phyloP scores from a whole-genome alignment of 306 rosid genomes.

The Gastrolobium villosum region DNA sequence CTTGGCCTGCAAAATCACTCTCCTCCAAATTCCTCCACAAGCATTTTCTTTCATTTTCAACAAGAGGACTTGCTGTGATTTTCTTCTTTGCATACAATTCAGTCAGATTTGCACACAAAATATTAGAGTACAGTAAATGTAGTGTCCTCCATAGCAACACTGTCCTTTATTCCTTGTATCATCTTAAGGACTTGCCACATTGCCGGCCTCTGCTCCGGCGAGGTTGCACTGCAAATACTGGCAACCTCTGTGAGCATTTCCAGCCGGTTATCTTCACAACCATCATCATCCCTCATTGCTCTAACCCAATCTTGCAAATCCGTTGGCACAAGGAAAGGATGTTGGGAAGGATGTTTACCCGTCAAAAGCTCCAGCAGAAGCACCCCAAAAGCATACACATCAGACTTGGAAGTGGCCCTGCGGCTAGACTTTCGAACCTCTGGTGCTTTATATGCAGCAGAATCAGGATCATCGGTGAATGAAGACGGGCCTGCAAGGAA shows the following conservation, averaged over 20 bases:
- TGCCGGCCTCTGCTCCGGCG: conserved; percentile 95
- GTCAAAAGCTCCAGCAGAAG: conserved; percentile 92
- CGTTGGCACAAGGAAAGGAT: conserved; percentile 75
- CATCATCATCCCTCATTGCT: conserved; percentile 81
- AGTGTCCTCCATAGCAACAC: conserved; percentile 57
- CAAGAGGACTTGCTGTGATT: conserved; percentile 33
- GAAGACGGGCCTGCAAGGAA: conserved; percentile 59
- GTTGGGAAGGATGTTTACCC: conserved; percentile 86
- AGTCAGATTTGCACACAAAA: conserved; percentile 33
- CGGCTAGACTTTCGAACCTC: conserved; percentile 71
- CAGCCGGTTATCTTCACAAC: conserved; percentile 68
- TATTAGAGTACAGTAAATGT: conserved; percentile 50
- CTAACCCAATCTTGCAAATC: conserved; percentile 88
- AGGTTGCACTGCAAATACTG: conserved; percentile 77
- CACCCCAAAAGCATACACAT: conserved; percentile 81
- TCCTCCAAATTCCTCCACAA: conserved; percentile 3
- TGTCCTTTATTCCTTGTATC: conserved; percentile 92
- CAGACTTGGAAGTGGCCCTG: conserved; percentile 69
- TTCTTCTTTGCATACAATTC: conserved; percentile 37
- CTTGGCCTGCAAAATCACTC: conserved; percentile 41
- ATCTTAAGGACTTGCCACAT: conserved; percentile 94
- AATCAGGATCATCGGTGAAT: conserved; percentile 65
- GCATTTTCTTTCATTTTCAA: conserved; percentile 34
- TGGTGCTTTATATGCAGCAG: conserved; percentile 76
- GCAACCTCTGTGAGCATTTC: conserved; percentile 97